Conservation (phyloP, 108 stramenopile genomes). For the Fragilariopsis cylindrus region DNA sequence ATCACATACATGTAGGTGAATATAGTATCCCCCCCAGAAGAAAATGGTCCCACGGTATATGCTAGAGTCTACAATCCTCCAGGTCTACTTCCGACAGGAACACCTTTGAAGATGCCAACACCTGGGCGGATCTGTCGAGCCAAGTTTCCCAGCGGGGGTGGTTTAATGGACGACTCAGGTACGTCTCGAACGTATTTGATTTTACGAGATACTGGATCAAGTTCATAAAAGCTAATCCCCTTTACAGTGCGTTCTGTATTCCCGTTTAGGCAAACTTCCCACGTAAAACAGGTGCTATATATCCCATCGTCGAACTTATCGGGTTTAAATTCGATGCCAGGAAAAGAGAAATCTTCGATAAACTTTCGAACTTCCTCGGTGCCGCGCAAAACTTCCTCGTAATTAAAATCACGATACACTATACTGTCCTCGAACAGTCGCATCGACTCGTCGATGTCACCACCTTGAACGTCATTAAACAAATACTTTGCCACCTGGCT, state of each 20-base stretch:
- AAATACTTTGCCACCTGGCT: constrained; percentile 73
- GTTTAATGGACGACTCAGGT: constrained; percentile 76
- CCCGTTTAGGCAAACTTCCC: constrained; percentile 70
- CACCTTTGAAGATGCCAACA: constrained; percentile 61
- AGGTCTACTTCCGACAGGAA: constrained; percentile 42
- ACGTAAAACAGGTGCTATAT: constrained; percentile 68
- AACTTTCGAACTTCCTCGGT: constrained; percentile 59
- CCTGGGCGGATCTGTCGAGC: constrained; percentile 59
- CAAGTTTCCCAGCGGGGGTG: constrained; percentile 64
- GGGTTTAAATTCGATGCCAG: constrained; percentile 69
- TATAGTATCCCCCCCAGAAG: constrained; percentile 1
- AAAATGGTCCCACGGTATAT: neutral
- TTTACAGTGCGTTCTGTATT: constrained; percentile 59
- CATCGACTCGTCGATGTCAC: constrained; percentile 60
- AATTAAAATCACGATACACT: constrained; percentile 75
- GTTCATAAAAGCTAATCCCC: constrained; percentile 78
- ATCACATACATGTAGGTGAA: neutral
- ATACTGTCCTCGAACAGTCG: constrained; percentile 65
- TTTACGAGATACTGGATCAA: constrained; percentile 58
- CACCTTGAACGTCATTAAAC: constrained; percentile 69
- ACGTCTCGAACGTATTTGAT: constrained; percentile 66
- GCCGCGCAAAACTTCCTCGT: constrained; percentile 54
- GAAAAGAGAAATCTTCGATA: constrained; percentile 77
- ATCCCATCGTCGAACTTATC: constrained; percentile 72
- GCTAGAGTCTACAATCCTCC: constrained; percentile 36